A percentile compares a stretch with the other conserved stretches of the same genome.
Conservation (phyloP, 805 yeast genomes). For the Barnettozyma pratensis region DNA sequence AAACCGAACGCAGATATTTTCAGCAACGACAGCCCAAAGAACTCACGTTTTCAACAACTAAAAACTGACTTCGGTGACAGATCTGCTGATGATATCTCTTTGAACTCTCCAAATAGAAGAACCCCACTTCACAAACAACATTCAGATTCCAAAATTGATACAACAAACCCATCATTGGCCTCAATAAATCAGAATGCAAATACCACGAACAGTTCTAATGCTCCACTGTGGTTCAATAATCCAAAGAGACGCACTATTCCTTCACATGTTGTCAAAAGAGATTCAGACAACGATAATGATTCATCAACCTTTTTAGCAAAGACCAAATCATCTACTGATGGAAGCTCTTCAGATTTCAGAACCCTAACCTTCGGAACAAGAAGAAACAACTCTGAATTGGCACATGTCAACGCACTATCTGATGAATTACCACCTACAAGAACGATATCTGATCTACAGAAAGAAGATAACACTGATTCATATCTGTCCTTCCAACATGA, state of each 20-base stretch:
- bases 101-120: constrained; percentile 22
- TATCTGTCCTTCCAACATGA: constrained; percentile 17
- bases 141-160: constrained; percentile 15
- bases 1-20: constrained; percentile 21
- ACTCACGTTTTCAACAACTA: constrained; percentile 20
- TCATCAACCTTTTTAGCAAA: constrained; percentile 20
- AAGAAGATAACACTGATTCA: constrained; percentile 28
- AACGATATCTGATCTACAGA: constrained; percentile 36
- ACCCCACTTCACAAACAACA: constrained; percentile 22
- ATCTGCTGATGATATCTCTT: constrained; percentile 18
- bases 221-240: constrained; percentile 35
- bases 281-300: constrained; percentile 20
- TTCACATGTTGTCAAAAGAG: constrained; percentile 40
- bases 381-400: constrained; percentile 20
- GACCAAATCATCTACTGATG: constrained; percentile 9
- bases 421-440: constrained; percentile 38
- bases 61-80: constrained; percentile 17
- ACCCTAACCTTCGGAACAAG: constrained; percentile 35
- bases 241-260: constrained; percentile 46
- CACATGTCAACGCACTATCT: constrained; percentile 28
- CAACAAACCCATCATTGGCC: constrained; percentile 19
- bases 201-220: constrained; percentile 5
- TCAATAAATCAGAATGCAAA: constrained; percentile 20
- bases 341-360: constrained; percentile 29
- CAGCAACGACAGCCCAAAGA: constrained; percentile 13